Evolutionary conservation across 495 filamentous ascomycete species (phyloP), one percentile per base, ranked within the genome.

Genomic region (Hypoxylon fuscum): DNA sequence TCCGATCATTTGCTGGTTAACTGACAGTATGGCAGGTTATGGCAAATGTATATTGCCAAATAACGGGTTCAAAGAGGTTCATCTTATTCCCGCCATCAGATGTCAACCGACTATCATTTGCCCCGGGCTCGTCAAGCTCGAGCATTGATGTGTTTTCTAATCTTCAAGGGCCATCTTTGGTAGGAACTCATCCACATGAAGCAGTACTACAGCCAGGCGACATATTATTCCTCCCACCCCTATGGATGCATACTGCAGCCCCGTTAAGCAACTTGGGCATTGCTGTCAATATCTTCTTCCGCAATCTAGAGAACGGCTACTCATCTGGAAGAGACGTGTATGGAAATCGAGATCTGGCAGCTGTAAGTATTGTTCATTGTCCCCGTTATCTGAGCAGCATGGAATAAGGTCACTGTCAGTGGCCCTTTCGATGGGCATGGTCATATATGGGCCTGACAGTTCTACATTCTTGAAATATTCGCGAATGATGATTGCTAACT

Each of bases 41-140:
- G 87, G 92, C 91, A 20, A 97, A 96, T 66, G 79, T 96, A 5
- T 87, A 95, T 41, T 94, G 90, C 69, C 93, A 96, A 64, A 82
- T 94, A 55, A 74, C 77, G 31, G 90, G 92, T 21, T 76, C 77
- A 0, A 94, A 93, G 72, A 76, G 83, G 31, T 80, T 96, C 25
- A 71, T 91, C 3, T 80, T 97, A 11, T 97, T 89, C 72, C 91
- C 90, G 9, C 92, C 93, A 1, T 73, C 80, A 1, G 90, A 96
- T 69, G 87, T 93, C 23, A 77, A 78, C 29, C 71, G 86, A 35
- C 79, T 96, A 1, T 79, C 82, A 5, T 87, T 96, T 61, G 84
- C 86, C 0, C 84, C 91, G 0, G 92, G 93, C 1, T 83, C 87
- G 0, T 95, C 92, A 0, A 96, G 89, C 70, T 95, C 90, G 1